Evolutionary conservation across 495 filamentous ascomycete genomes (phyloP), one percentile per base, ranked within the genome.

Genomic region (Hypomontagnella submonticulosa): DNA sequence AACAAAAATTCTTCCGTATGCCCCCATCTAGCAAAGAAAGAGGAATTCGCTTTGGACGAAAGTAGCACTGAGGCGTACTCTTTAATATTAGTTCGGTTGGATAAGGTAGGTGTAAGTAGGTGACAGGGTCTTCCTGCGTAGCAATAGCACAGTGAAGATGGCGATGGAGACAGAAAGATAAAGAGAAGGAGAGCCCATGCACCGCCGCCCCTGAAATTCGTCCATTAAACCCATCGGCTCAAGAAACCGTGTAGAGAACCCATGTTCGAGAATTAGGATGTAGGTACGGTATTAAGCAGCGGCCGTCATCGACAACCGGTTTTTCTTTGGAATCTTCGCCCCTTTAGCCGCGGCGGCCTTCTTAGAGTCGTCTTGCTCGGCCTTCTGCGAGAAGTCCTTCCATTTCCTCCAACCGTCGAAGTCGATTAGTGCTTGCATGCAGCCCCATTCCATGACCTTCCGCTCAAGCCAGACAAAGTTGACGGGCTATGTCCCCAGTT

Each of bases 401-500:
- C 95, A 99, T 76, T 93, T 91, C 41, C 93, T 88, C 95, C 95
- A 99, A 52, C 95, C 95, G 71, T 98, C 95, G 69, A 93, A 98
- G 81, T 99, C 95, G 76, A 99, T 99, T 52, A 99, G 80, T 15
- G 96, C 96, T 81, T 98, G 95, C 90, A 99, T 97, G 79, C 95
- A 99, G 64, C 95, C 95, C 95, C 95, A 99, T 85, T 99, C 95
- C 74, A 94, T 97, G 38, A 98, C 92, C 73, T 99, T 99, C 38
- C 94, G 87, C 71, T 96, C 90, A 11, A 99, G 84, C 95, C 95
- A 99, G 58, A 96, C 93, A 71, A 97, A 98, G 67, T 94, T 96
- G 51, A 99, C 93, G 18, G 95, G 95, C 92, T 97, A 59, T 50
- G 13, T 56, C 30, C 12, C 15, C 58, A n/a, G 50, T 58, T 53